Evolutionary conservation across 176 grass and related monocot genomes (phyloP), one percentile per base, ranked within the genome.

Genomic region (Bonia amplexicaulis): DNA sequence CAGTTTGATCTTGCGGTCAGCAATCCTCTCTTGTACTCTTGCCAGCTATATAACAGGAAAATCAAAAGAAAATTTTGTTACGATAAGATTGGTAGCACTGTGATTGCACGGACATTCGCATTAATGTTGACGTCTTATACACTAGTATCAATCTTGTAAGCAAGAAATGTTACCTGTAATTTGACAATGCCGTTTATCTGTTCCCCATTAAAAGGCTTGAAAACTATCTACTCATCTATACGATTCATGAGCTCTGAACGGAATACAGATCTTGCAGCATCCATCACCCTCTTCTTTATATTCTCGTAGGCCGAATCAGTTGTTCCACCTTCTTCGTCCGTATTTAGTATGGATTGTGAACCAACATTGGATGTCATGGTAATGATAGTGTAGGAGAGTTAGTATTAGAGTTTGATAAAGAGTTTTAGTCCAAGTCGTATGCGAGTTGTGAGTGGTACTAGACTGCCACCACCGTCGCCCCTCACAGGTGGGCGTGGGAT

Each of bases 331-430:
- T 96, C 96, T 10, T 91, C 91, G 1, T 91, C 93, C 93, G 94
- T 99, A 77, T 99, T 96, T 51, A 99, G 47, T 82, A 99, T 99
- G 85, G 90, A 99, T 37, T 99, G 96, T 12, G 96, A 99, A 66
- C 96, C 93, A 42, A 99, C 96, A 59, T 99, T 99, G 20, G 96
- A 99, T 41, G 96, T 99, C 96, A 99, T 99, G 77, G 96, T 99
- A 79, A 99, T 96, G 35, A 99, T 91, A 2, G n/a, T n/a, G n/a
- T n/a, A n/a, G n/a, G n/a, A n/a, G n/a, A n/a, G n/a, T n/a, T n/a
- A n/a, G n/a, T n/a, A n/a, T n/a, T 31, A 31, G 29, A 31, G 29
- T 31, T 31, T 31, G 29, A 31, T 31, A n/a, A 31, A 31, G 29
- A 31, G 29, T 31, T 31, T 31, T 1, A 31, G 29, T 1, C 1